Evolutionary conservation across 2,329 filamentous ascomycete genomes (phyloP), one percentile per base, ranked within the genome.

Genomic region (Rutstroemia sp.): DNA sequence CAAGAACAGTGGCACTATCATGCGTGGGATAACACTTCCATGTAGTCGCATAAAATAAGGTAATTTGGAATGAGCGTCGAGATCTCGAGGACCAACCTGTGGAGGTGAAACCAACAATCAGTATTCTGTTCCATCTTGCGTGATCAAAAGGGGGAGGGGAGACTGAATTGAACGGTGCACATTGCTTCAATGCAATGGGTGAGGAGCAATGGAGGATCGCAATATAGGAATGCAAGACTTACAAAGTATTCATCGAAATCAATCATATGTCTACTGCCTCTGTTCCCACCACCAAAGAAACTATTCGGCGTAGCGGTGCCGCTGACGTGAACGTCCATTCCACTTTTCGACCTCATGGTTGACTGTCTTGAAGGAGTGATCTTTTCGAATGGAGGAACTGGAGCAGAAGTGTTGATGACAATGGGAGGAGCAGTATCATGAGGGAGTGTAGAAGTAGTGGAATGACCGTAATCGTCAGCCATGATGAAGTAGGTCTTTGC

Each of bases 21-120:
- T 82, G 67, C 87, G 84, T 12, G 88, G 88, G 57, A 87, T 69
- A 59, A 92, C 83, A 60, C 83, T 88, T 64, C 88, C 88, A 69
- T 89, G 87, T 73, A 92, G 78, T 57, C 86, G 85, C 69, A 92
- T 72, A 68, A 90, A 87, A 60, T 83, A 79, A 17, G 88, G 88
- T 78, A 86, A 85, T 76, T 88, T 90, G 19, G 86, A 89, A 70
- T 91, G 87, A 65, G 81, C 81, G 57, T 82, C 77, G 61, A 89
- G 80, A 68, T 90, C 83, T 59, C 85, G 80, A 50, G 88, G 88
- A 12, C 82, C 83, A 44, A 67, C 63, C 68, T 69, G 21, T 19
- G 17, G 16, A 34, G 47, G 8, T 19, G 21, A 19, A 42, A n/a
- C 8, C 10, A 17, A 4, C 30, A 38, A 19, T 39, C 39, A 47